Evolutionary conservation across 305 asterid species (phyloP).

Genomic region (Stenogyne calaminthoides): DNA sequence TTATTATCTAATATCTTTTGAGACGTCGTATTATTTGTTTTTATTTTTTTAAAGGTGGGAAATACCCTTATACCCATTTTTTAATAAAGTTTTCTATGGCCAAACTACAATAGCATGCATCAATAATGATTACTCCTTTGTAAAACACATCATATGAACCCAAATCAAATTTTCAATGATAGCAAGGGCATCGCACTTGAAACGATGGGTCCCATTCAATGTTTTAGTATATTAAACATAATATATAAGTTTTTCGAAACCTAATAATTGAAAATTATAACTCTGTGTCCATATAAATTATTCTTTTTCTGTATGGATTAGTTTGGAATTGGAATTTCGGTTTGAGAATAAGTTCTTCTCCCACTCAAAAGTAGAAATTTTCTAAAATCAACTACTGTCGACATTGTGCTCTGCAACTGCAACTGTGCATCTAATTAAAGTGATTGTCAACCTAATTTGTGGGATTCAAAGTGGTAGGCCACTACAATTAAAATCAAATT

Average conservation of each 20-base stretch:
- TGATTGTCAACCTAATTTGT: constrained; percentile 30
- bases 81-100: too few relatives aligned
- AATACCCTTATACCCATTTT: too few relatives aligned
- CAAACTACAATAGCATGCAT: too few relatives aligned
- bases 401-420: constrained; percentile 6
- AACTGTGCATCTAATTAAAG: constrained; percentile 8
- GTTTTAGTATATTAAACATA: too few relatives aligned
- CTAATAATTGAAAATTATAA: too few relatives aligned
- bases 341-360: neutral
- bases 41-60: too few relatives aligned
- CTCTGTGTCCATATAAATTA: too few relatives aligned
- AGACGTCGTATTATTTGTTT: too few relatives aligned
- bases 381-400: neutral
- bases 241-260: too few relatives aligned
- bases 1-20: too few relatives aligned
- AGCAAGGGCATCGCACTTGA: too few relatives aligned
- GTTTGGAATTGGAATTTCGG: neutral
- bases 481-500: constrained; percentile 4
- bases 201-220: too few relatives aligned
- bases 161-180: neutral
- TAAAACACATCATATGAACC: neutral
- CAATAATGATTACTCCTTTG: neutral
- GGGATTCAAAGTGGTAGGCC: constrained; percentile 15
- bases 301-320: neutral
- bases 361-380: constrained; percentile 16